Percentiles rank a stretch among this genome's conserved stretches.
These are phyloP conservation scores for Ogataea ganodermae DNA, from an alignment of 805 yeast genomes.

Conservation along the genomic window DNA sequence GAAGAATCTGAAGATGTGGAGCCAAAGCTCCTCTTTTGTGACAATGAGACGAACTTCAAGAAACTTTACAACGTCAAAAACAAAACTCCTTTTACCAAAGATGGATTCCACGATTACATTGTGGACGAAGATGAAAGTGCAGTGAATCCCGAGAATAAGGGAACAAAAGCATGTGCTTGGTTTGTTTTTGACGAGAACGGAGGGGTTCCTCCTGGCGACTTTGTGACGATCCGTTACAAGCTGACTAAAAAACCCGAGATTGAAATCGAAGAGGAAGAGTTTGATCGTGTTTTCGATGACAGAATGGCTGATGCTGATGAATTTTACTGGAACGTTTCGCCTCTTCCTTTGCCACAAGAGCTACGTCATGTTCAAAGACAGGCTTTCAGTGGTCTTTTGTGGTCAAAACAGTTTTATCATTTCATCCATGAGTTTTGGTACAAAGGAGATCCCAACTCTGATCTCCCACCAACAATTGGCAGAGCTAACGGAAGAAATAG, in stretches of 20 bases:
- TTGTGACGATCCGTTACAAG: conserved; percentile 80
- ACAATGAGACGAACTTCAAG: conserved; percentile 79
- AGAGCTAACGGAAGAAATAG: conserved; percentile 85
- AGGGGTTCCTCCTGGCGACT: conserved; percentile 84
- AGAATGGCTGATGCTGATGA: conserved; percentile 90
- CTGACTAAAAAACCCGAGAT: conserved; percentile 40
- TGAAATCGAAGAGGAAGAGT: conserved; percentile 66
- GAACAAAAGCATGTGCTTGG: conserved; percentile 88
- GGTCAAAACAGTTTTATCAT: conserved; percentile 92
- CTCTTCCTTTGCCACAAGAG: conserved; percentile 79
- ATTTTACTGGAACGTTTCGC: conserved; percentile 85
- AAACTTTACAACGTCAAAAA: conserved; percentile 67
- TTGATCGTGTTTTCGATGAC: conserved; percentile 66
- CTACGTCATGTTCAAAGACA: conserved; percentile 85
- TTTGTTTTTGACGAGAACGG: conserved; percentile 74
- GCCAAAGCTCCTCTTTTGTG: conserved; percentile 79
- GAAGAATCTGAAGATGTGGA: conserved; percentile 65
- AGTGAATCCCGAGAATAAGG: conserved; percentile 67
- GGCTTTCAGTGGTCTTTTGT: conserved; percentile 89
- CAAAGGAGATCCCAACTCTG: conserved; percentile 76
- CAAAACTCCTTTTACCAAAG: conserved; percentile 66
- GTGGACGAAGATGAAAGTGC: conserved; percentile 59
- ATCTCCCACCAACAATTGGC: conserved; percentile 75
- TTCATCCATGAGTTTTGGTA: conserved; percentile 86
- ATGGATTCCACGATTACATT: conserved; percentile 86